Base-by-base conservation (phyloP, 495 filamentous ascomycete species). In the Penicillium subrubescens region DNA sequence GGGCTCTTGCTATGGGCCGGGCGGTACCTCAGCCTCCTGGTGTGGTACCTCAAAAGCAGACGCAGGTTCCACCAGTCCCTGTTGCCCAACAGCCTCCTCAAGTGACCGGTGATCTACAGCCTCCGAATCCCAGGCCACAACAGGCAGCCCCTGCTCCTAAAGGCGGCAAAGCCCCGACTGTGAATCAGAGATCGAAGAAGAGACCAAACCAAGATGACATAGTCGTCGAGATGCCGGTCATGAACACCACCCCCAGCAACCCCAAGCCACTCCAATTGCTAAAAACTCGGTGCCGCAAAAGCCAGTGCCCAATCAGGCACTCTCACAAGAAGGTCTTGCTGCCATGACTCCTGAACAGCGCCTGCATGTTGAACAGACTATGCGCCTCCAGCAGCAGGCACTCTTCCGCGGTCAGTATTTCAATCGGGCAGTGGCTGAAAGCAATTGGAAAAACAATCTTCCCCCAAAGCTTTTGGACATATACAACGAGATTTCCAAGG, bases 161-260 rank as follows among this genome's bases (percentile, higher is more conserved):
- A 55, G 61, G 43, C 17, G 61, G 65, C 2, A 80, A 77, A 53
- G 70, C 57, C 5, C 34, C 72, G 59, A 23, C 71, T 55, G 59
- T 63, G 10, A 76, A 83, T 73, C 67, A 74, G 67, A 34, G 69
- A 78, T 39, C 72, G 34, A 82, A 80, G 66, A 92, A 91, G 74
- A 84, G 89, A 58, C 70, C 84, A 8, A 84, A 77, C 60, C 82
- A 81, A 44, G 91, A 93, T 61, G 90, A 93, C 69, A 70, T 82
- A 8, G 73, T 80, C 17, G 73, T 80, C 17, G 90, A 91, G 3
- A 50, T 23, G 15, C 59, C 48, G 62, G 76, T 81, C 27, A 80
- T 80, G 29, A 82, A 82, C 58, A 63, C 82, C 58, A 67, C 64
- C 19, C 58, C 75, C 53, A 70, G 79, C 85, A 71, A 46, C 58